Conservation (phyloP, 192 early-diverging fungal species). For the Funneliformis geosporum region DNA sequence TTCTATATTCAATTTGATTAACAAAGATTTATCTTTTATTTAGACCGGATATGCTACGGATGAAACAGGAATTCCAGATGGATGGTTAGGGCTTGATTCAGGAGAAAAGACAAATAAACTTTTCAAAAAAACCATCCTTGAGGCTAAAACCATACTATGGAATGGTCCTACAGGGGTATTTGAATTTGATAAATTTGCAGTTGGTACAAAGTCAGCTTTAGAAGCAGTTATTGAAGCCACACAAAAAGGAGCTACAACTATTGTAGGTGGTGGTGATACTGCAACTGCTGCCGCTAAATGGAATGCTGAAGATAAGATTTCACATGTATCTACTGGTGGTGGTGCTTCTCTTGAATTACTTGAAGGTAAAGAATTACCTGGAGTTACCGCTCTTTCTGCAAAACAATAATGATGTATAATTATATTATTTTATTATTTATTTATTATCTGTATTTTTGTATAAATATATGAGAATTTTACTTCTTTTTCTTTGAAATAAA, state of each 20-base stretch:
- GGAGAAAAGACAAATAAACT: slow-evolving; percentile 77
- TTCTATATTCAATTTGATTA: not conserved
- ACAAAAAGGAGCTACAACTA: slow-evolving; percentile 81
- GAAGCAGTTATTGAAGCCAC: slow-evolving; percentile 86
- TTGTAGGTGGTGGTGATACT: slow-evolving; percentile 97
- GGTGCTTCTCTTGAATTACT: slow-evolving; percentile 95
- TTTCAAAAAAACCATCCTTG: slow-evolving; percentile 67
- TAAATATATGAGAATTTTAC: too few species aligned
- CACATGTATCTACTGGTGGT: slow-evolving; percentile 94
- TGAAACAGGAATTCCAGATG: slow-evolving; percentile 80
- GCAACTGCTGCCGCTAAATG: slow-evolving; percentile 96
- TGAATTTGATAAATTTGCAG: slow-evolving; percentile 92
- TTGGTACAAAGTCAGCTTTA: slow-evolving; percentile 80
- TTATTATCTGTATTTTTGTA: not conserved
- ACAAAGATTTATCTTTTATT: not conserved
- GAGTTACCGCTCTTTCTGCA: slow-evolving; percentile 18
- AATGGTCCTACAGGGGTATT: slow-evolving; percentile 98
- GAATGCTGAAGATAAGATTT: slow-evolving; percentile 78
- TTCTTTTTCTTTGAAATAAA: too few species aligned
- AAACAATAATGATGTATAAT: not conserved
- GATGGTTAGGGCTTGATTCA: slow-evolving; percentile 93
- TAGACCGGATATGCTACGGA: slow-evolving; percentile 82
- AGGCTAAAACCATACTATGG: slow-evolving; percentile 95
- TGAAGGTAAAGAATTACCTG: slow-evolving; percentile 79
- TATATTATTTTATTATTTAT: not conserved